Evolutionary conservation across 2,329 filamentous ascomycete genomes (phyloP), one percentile per base, ranked within the genome.

Genomic region (Herpotrichia juniperi): DNA sequence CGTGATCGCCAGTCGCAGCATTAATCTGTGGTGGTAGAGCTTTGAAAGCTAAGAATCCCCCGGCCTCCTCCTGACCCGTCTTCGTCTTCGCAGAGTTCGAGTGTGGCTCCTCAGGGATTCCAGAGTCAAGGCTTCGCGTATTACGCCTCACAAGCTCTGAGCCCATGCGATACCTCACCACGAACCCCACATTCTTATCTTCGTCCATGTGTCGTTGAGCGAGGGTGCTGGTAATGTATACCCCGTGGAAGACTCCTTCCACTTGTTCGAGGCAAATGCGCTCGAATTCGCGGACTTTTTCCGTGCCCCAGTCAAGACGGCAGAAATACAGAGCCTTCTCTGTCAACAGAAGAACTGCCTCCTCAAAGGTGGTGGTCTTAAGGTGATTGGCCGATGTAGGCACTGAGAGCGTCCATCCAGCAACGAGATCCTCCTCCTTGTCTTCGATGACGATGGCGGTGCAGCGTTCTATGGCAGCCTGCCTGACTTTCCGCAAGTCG

Each of bases 271-370:
- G 80, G 51, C 89, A 87, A 12, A 97, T 86, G 7, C 93, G 83
- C 75, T 97, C 93, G 71, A 97, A 97, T 0, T 89, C 92, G 11
- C 89, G 88, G 1, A 99, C 90, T 70, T 97, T 97, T 76, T 97
- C 94, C 7, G 92, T 87, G 57, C 90, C 89, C 92, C 93, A 97
- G 73, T 97, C 92, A 63, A 97, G 93, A 12, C 90, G 86, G 71
- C 93, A 97, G 55, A 91, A 86, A 69, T 97, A 97, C 2, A 97
- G 72, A 0, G 92, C 93, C 0, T 82, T 81, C 58, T 96, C 88
- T 0, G 94, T 97, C 26, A 99, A 79, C 0, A 99, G 80, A 1
- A 99, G 80, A 1, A 99, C 89, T 0, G 89, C 88, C 68, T 99
- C 93, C 64, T 96, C 91, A 59, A 97, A 90, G 0, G 91, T 89